These are phyloP conservation scores for Xylogone sp. DNA, from an alignment of 2,329 filamentous ascomycete genomes.

Conservation along the genomic window DNA sequence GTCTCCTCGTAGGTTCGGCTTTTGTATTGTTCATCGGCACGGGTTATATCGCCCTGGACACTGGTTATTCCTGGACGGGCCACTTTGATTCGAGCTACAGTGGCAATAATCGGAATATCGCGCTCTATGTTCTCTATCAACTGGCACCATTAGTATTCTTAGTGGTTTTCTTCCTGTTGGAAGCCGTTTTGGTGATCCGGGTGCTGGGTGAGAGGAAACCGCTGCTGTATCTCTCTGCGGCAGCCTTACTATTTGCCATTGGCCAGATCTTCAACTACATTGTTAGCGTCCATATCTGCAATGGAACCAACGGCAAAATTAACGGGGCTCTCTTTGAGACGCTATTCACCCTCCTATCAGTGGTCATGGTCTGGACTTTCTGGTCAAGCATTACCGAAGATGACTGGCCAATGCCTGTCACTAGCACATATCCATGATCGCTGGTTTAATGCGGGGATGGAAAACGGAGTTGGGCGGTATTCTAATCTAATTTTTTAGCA, in stretches of 20 bases:
- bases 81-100: slow-evolving; percentile 62
- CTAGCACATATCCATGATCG: slow-evolving; percentile 24
- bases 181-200: slow-evolving; percentile 76
- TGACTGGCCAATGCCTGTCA: slow-evolving; percentile 73
- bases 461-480: slow-evolving; percentile 22
- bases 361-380: slow-evolving; percentile 86
- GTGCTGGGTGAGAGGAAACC: slow-evolving; percentile 85
- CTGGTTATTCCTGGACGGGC: slow-evolving; percentile 79
- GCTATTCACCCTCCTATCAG: slow-evolving; percentile 81
- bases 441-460: background rate
- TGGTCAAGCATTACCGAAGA: slow-evolving; percentile 99
- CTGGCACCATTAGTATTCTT: slow-evolving; percentile 85
- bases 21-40: slow-evolving; percentile 77
- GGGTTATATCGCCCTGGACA: slow-evolving; percentile 93
- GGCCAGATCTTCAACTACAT: slow-evolving; percentile 97
- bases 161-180: slow-evolving; percentile 81
- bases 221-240: slow-evolving; percentile 80
- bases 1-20: slow-evolving; percentile 69
- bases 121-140: slow-evolving; percentile 92
- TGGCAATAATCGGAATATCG: slow-evolving; percentile 69
- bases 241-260: slow-evolving; percentile 79
- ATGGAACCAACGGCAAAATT: slow-evolving; percentile 77
- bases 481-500: slow-evolving; percentile 4
- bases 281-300: slow-evolving; percentile 85
- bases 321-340: slow-evolving; percentile 93